These are phyloP conservation scores for Rhizopogon rudus DNA, from an alignment of 768 basidiomycete species.

Conservation along the genomic window DNA sequence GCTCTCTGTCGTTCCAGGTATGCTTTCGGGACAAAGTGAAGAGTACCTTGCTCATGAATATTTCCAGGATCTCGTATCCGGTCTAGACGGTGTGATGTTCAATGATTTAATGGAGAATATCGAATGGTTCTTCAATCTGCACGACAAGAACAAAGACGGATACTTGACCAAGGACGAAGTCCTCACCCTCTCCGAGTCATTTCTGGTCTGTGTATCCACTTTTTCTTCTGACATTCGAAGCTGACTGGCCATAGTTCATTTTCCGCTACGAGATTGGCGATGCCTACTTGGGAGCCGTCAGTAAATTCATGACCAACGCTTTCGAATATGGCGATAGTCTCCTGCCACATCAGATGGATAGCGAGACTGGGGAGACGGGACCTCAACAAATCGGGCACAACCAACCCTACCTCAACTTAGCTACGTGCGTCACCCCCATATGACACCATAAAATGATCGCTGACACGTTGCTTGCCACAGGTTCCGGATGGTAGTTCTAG, in stretches of 20 bases:
- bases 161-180: conserved; percentile 96
- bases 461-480: conserved; percentile 32
- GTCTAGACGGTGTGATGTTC: conserved; percentile 89
- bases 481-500: conserved; percentile 98
- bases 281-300: conserved; percentile 93
- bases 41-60: not conserved
- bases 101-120: conserved; percentile 98
- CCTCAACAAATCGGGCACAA: conserved; percentile 61
- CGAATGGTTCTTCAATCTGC: conserved; percentile 96
- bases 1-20: conserved; percentile 88
- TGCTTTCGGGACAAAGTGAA: conserved; percentile 8
- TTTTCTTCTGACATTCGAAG: conserved; percentile 3
- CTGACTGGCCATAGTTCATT: conserved; percentile 66
- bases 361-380: conserved; percentile 31
- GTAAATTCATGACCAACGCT: conserved; percentile 96
- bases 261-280: conserved; percentile 97
- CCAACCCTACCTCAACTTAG: conserved; percentile 88
- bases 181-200: conserved; percentile 88
- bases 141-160: conserved; percentile 96
- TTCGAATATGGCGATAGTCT: conserved; percentile 98
- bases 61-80: conserved; percentile 77
- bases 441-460: not conserved
- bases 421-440: conserved; percentile 51
- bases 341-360: conserved; percentile 41
- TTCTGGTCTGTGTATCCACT: conserved; percentile 55